Evolutionary conservation across 371 early-diverging fungal species (phyloP), one percentile per base, ranked within the genome.

Genomic region (Zopfochytrium polystomum): DNA sequence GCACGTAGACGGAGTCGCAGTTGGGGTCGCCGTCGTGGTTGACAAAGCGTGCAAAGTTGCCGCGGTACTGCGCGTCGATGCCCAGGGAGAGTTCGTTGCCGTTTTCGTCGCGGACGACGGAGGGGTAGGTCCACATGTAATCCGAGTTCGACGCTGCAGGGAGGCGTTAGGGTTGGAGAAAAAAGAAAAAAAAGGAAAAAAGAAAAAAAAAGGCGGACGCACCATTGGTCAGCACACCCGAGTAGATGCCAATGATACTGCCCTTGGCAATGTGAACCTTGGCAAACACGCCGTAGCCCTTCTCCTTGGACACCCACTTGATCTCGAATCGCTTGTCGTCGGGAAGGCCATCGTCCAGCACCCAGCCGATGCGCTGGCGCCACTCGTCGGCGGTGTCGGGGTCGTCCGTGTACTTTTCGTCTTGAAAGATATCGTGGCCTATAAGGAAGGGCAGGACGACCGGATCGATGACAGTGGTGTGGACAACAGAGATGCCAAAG

Each of bases 1-100:
- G 68, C 9, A 72, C 68, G 30, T 52, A 61, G 9, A 68, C 42
- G 6, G 65, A 20, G 26, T 68, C 62, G 9, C 38, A 35, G 53
- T 68, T 68, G 20, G 69, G 57, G 22, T 60, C 35, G 49, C 48
- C 51, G 30, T 56, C 68, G 43, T 72, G 72, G 60, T 72, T 72
- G 29, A 62, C 63, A 34, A 68, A 72, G 23, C 72, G 56, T 9
- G 52, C 47, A 46, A 58, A 63, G 42, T 71, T 71, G 56, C 68
- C 65, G 25, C 34, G 22, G 11, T 58, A 13, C 47, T 50, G 55
- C 22, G 54, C 47, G 51, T 68, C 61, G 38, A 61, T 45, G 11
- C 55, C 68, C 38, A 68, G 31, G 15, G 7, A n/a, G 30, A 63
- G 50, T 18, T 32, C 48, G 26, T 34, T 57, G 31, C 56, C 57